Base-by-base conservation (phyloP, 352 stramenopile genomes). In the Globisporangium abappressorium region DNA sequence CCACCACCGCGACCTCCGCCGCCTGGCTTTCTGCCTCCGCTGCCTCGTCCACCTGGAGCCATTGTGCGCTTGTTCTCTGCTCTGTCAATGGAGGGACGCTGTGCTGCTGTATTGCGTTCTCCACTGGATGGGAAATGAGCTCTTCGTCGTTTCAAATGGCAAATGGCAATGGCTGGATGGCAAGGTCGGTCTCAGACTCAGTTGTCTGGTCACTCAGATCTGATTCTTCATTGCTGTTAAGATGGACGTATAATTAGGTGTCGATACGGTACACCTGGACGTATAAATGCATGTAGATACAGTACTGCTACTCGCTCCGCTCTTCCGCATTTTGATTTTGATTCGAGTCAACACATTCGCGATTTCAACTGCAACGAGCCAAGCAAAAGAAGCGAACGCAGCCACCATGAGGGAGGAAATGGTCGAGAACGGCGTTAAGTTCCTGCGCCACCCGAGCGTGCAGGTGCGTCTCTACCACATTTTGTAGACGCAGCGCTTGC, bases 391-490 rank as follows among this genome's bases (percentile, higher is more conserved):
- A 58, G 54, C n/a, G 54, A 30, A 22, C 11, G 22, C 22, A 43
- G 54, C 54, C 18, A 43, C 30, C 56, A 76, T 86, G 77, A 68
- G 85, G 56, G 70, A 86, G 62, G 86, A 94, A 64, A 89, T 90
- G 79, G 77, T 94, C 51, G 79, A 78, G 62, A 94, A 90, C 64
- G 86, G 86, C 28, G 75, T 94, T 70, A 88, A 91, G 66, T 94
- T 94, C 73, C 74, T 94, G 58, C 82, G 85, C 60, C 86, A 94
- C 54, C 86, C 86, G 57, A 92, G 78, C 66, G 86, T 94, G 20
- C 86, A 94, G 83, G 83, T 90, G 54, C 47, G 59, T 75, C 1
- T 1, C 9, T 15, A 24, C 22, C 2, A 30, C 5, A 28, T 49
- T 8, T 26, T 53, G 6, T 30, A 26, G 41, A 41, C 1, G 2